These are phyloP conservation scores for Didymella pomorum DNA, from an alignment of 2,329 filamentous ascomycete genomes.

Conservation along the genomic window DNA sequence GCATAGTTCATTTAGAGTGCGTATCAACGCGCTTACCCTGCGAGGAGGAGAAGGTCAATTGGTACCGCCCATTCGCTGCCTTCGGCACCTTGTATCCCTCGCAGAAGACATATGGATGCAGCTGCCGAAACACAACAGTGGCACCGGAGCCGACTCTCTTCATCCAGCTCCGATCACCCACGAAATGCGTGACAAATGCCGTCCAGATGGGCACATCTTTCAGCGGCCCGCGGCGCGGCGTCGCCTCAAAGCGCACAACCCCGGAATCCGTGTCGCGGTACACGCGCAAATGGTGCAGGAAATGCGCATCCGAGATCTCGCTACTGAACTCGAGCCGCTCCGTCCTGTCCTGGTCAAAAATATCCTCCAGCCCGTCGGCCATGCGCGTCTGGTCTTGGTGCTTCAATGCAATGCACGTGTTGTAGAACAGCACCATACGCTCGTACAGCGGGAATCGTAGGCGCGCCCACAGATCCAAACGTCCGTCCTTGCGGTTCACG, in stretches of 20 bases:
- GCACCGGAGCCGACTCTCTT: slow-evolving; percentile 51
- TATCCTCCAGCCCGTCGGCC: slow-evolving; percentile 54
- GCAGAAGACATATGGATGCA: slow-evolving; percentile 63
- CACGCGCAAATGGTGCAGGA: slow-evolving; percentile 63
- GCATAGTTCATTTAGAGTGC: background rate
- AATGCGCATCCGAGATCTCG: slow-evolving; percentile 61
- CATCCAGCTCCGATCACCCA: slow-evolving; percentile 59
- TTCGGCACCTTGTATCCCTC: slow-evolving; percentile 56
- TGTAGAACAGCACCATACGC: slow-evolving; percentile 66
- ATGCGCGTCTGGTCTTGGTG: slow-evolving; percentile 59
- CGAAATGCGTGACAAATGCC: slow-evolving; percentile 52
- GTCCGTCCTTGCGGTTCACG: slow-evolving; percentile 50
- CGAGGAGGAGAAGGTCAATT: slow-evolving; percentile 44
- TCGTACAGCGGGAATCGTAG: slow-evolving; percentile 65
- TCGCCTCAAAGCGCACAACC: slow-evolving; percentile 65
- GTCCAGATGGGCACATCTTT: slow-evolving; percentile 68
- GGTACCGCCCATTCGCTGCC: slow-evolving; percentile 41
- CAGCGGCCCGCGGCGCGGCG: slow-evolving; percentile 61
- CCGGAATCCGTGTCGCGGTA: slow-evolving; percentile 61
- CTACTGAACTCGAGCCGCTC: slow-evolving; percentile 60
- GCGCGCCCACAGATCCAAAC: slow-evolving; percentile 61
- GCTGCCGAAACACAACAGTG: slow-evolving; percentile 58
- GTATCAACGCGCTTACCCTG: slow-evolving; percentile 38
- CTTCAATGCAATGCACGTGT: slow-evolving; percentile 65
- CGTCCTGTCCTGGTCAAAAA: slow-evolving; percentile 54